Conservation (phyloP, 202 grass and related monocot genomes). For the Bolboschoenoplectus hybrid region DNA sequence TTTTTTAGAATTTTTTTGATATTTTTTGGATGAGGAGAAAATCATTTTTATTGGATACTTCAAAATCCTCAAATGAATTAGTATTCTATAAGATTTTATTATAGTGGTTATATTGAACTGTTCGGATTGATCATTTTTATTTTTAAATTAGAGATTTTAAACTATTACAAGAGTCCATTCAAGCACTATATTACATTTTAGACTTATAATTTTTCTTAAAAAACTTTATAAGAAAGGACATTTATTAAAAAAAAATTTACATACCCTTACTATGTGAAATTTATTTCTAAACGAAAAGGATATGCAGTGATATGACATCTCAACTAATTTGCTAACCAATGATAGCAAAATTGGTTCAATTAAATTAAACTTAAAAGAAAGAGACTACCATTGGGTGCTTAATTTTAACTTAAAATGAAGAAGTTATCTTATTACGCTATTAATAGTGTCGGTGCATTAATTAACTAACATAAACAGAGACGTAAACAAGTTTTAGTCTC, state of each 20-base stretch:
- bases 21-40: too few species aligned
- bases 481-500: not conserved
- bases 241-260: not conserved
- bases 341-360: not conserved
- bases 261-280: not conserved
- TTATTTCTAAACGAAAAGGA: not conserved
- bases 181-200: too few species aligned
- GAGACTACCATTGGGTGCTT: not conserved
- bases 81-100: too few species aligned
- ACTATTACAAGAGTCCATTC: too few species aligned
- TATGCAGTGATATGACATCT: not conserved
- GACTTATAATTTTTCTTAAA: too few species aligned
- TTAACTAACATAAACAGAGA: not conserved
- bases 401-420: not conserved
- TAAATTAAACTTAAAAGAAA: not conserved
- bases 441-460: slow-evolving; percentile 8
- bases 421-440: not conserved
- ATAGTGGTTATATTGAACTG: too few species aligned
- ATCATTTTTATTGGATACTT: too few species aligned
- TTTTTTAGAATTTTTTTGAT: too few species aligned
- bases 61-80: too few species aligned
- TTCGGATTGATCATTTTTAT: too few species aligned
- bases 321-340: not conserved
- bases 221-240: not conserved
- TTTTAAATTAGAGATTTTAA: too few species aligned